A percentile compares a stretch with the other conserved stretches of the same genome.
Evolutionary conservation across 1,139 yeast species (phyloP).

Genomic region (Yamadazyma blattariae): DNA sequence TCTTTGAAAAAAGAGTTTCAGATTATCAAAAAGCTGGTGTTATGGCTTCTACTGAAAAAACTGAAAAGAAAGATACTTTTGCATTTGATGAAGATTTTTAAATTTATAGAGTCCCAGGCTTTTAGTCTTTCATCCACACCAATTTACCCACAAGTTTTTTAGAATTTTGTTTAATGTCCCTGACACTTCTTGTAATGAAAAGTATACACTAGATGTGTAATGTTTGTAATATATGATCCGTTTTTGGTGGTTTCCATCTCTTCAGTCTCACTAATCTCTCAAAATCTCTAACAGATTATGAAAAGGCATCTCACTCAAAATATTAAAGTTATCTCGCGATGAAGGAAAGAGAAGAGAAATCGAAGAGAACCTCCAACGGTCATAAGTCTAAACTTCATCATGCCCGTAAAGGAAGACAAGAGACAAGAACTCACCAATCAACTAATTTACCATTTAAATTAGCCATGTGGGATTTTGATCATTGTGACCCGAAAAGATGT

Average conservation of each 20-base stretch:
- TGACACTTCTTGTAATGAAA: too few relatives aligned
- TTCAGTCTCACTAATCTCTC: too few relatives aligned
- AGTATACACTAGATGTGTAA: not conserved
- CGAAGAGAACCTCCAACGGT: slow-evolving; percentile 46
- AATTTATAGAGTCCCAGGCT: too few relatives aligned
- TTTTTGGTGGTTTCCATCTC: not conserved
- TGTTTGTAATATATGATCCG: slow-evolving; percentile 3
- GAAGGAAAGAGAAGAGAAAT: slow-evolving; percentile 49
- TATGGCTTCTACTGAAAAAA: slow-evolving; percentile 53
- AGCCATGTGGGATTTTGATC: slow-evolving; percentile 97
- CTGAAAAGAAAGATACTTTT: slow-evolving; percentile 30
- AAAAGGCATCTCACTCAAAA: too few relatives aligned
- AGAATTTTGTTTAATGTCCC: not conserved
- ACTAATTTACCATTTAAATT: slow-evolving; percentile 52
- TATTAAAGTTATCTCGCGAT: too few relatives aligned
- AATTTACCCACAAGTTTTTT: too few relatives aligned
- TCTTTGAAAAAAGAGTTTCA: slow-evolving; percentile 97
- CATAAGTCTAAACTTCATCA: slow-evolving; percentile 56
- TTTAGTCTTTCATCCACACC: too few relatives aligned
- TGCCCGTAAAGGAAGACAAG: slow-evolving; percentile 34
- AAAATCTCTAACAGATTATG: not conserved
- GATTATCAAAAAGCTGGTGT: slow-evolving; percentile 99
- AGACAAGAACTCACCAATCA: slow-evolving; percentile 41
- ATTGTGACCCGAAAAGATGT: slow-evolving; percentile 97
- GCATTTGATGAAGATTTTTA: slow-evolving; percentile 51